Conservation (phyloP, 1,284 basidiomycete species). For the Chiua sp. region DNA sequence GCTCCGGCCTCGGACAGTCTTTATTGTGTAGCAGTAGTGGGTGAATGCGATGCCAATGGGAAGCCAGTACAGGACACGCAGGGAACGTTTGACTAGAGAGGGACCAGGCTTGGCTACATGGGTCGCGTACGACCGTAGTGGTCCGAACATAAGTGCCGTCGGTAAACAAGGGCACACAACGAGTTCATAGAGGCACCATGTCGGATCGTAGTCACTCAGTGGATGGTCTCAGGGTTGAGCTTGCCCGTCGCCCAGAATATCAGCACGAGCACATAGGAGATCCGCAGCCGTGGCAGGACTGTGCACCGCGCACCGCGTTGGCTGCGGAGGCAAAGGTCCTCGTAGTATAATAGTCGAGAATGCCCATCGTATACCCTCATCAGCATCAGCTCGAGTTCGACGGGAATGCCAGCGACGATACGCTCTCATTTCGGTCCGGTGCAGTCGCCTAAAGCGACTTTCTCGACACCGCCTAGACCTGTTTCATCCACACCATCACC, state of each 20-base stretch:
- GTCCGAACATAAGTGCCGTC: no score
- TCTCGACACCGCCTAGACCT: slow-evolving; percentile 10
- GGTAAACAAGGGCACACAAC: background rate
- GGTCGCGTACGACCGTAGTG: no score
- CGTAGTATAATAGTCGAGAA: slow-evolving; percentile 15
- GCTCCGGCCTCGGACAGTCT: slow-evolving; percentile 64
- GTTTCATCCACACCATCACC: slow-evolving; percentile 18
- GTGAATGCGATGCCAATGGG: slow-evolving; percentile 57
- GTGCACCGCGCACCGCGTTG: background rate
- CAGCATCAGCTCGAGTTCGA: no score
- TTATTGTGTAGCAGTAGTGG: slow-evolving; percentile 58
- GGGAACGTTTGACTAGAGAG: slow-evolving; percentile 24
- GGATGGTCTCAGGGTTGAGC: no score
- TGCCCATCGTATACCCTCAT: no score
- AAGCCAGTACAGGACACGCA: slow-evolving; percentile 57
- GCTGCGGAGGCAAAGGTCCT: background rate
- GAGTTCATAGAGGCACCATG: no score
- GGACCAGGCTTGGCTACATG: no score
- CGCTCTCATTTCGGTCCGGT: slow-evolving; percentile 6
- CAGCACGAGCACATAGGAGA: background rate
- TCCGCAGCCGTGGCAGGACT: background rate
- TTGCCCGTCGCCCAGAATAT: no score
- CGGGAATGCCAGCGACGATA: background rate
- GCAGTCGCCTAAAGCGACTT: slow-evolving; percentile 19
- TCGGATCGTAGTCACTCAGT: no score